Evolutionary conservation across 2,329 filamentous ascomycete genomes (phyloP).

Genomic region (Metarhizium rileyi): DNA sequence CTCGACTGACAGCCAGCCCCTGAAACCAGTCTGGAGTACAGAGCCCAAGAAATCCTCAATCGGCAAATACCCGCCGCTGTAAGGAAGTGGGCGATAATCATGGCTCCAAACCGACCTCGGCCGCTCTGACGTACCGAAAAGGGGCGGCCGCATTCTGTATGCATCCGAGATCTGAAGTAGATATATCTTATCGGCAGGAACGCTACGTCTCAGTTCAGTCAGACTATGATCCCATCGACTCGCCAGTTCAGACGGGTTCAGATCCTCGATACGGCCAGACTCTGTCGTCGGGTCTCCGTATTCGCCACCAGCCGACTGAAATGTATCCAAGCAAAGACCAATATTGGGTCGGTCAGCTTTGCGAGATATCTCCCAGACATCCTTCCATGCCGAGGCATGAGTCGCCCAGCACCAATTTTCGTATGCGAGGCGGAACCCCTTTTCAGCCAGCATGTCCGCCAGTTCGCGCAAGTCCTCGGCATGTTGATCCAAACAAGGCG

Average conservation of each 20-base stretch:
- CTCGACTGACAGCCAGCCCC: no score
- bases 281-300: slow-evolving; percentile 67
- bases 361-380: slow-evolving; percentile 59
- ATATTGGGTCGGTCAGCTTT: slow-evolving; percentile 55
- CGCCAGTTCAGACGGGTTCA: no score
- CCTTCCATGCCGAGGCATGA: slow-evolving; percentile 56
- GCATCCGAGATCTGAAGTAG: slow-evolving; percentile 68
- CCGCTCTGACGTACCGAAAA: slow-evolving; percentile 38
- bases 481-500: slow-evolving; percentile 37
- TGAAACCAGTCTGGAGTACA: no score
- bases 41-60: no score
- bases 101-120: slow-evolving; percentile 58
- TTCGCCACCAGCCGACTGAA: slow-evolving; percentile 64
- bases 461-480: slow-evolving; percentile 54
- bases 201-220: no score
- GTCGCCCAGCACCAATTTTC: slow-evolving; percentile 81
- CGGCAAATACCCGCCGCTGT: no score
- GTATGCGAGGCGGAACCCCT: slow-evolving; percentile 56
- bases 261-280: no score
- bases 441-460: slow-evolving; percentile 48
- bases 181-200: slow-evolving; percentile 63
- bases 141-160: slow-evolving; percentile 49
- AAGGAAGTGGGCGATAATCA: background rate
- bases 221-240: no score
- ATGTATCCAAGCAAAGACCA: slow-evolving; percentile 68